These are phyloP conservation scores for Starmerella roubikii DNA, from an alignment of 805 yeast species.

Conservation along the genomic window DNA sequence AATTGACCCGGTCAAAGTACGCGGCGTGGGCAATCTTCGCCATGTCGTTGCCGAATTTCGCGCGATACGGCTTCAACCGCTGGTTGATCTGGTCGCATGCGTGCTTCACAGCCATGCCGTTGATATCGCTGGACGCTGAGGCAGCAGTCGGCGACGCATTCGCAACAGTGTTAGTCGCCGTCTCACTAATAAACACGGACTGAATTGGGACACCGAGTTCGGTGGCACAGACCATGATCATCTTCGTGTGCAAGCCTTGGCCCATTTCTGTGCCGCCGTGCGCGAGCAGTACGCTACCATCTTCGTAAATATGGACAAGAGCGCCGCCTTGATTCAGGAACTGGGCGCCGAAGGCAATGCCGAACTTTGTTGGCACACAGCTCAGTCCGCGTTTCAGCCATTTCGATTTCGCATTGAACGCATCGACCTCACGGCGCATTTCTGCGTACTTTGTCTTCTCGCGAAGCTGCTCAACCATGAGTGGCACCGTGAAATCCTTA, in stretches of 20 bases:
- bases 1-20: slow-evolving; percentile 33
- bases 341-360: slow-evolving; percentile 35
- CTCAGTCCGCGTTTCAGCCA: slow-evolving; percentile 38
- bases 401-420: slow-evolving; percentile 30
- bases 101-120: slow-evolving; percentile 37
- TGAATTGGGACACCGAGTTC: slow-evolving; percentile 32
- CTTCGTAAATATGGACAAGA: slow-evolving; percentile 33
- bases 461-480: slow-evolving; percentile 28
- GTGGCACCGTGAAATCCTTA: slow-evolving; percentile 31
- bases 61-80: slow-evolving; percentile 31
- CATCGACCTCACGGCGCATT: slow-evolving; percentile 29
- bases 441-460: slow-evolving; percentile 28
- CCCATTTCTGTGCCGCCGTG: slow-evolving; percentile 42
- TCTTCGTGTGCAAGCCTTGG: slow-evolving; percentile 37
- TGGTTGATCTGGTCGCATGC: slow-evolving; percentile 35
- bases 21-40: slow-evolving; percentile 32
- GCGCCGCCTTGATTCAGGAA: slow-evolving; percentile 39
- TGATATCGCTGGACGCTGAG: slow-evolving; percentile 36
- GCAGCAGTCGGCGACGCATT: slow-evolving; percentile 40
- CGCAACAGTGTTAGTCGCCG: slow-evolving; percentile 36
- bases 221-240: slow-evolving; percentile 36
- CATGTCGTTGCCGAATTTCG: slow-evolving; percentile 29
- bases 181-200: slow-evolving; percentile 33
- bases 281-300: slow-evolving; percentile 35
- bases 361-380: slow-evolving; percentile 36